Percentiles rank a stretch among this genome's conserved stretches.
These are phyloP conservation scores for Barbatosphaeria neglecta DNA, from an alignment of 495 filamentous ascomycete genomes.

Conservation along the genomic window DNA sequence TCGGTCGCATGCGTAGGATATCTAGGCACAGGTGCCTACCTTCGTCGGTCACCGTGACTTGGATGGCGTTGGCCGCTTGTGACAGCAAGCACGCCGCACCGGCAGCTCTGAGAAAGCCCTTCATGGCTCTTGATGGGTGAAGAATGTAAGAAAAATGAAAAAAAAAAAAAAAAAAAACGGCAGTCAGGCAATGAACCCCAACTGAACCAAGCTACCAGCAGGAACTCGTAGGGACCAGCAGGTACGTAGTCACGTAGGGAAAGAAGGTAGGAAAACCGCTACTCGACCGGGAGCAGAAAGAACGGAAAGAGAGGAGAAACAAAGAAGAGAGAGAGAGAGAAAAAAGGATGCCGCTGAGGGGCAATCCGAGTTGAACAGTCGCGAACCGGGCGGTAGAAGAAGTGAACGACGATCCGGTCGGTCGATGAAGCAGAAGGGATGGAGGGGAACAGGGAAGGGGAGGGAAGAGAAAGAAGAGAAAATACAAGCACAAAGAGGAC, in stretches of 20 bases:
- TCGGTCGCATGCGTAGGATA: no score
- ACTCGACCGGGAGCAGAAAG: slow-evolving; percentile 8
- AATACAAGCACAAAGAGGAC: slow-evolving; percentile 4
- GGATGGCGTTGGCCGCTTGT: slow-evolving; percentile 12
- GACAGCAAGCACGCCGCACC: slow-evolving; percentile 12
- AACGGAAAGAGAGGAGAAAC: not conserved
- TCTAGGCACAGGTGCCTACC: slow-evolving; percentile 7
- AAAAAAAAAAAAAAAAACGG: slow-evolving; percentile 1
- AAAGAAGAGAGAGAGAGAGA: slow-evolving; percentile 7
- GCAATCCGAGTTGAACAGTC: no score
- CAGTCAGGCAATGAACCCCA: not conserved
- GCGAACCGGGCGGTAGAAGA: not conserved
- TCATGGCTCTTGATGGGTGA: no score
- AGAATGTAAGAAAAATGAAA: no score
- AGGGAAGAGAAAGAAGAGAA: slow-evolving; percentile 9
- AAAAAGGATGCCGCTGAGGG: slow-evolving; percentile 2
- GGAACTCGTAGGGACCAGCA: no score
- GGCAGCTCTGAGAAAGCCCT: slow-evolving; percentile 4
- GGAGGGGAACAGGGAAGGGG: not conserved
- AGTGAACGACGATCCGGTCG: no score
- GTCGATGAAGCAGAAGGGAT: no score
- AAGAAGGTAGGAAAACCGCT: not conserved
- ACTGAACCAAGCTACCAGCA: slow-evolving; percentile 3
- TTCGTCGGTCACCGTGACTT: slow-evolving; percentile 13
- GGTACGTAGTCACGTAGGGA: no score